A percentile compares a stretch with the other conserved stretches of the same genome.
Evolutionary conservation across 179 eudicot genomes (phyloP).

Genomic region (Spergularia azorica): DNA sequence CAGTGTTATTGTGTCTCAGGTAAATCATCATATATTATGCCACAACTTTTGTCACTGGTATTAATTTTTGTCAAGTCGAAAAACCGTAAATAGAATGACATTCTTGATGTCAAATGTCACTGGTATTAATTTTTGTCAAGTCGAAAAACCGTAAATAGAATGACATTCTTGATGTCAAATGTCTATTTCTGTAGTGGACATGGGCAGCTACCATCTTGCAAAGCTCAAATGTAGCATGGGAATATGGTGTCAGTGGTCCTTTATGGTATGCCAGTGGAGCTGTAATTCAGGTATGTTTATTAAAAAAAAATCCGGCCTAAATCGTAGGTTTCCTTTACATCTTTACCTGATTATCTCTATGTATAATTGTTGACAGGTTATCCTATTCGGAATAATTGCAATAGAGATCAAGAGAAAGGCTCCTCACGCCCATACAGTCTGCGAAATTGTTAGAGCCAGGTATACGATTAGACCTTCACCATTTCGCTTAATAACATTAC

Average conservation of each 20-base stretch:
- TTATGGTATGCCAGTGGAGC: slow-evolving; percentile 99
- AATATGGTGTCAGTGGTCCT: slow-evolving; percentile 95
- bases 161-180: neutral
- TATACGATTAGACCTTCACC: slow-evolving; percentile 17
- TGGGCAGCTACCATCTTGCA: slow-evolving; percentile 98
- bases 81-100: neutral
- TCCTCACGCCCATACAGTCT: slow-evolving; percentile 91
- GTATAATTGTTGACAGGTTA: slow-evolving; percentile 44
- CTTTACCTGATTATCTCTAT: neutral
- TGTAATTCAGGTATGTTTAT: slow-evolving; percentile 65
- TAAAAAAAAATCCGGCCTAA: neutral
- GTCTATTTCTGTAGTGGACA: slow-evolving; percentile 62
- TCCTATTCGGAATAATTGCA: slow-evolving; percentile 87
- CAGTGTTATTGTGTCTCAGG: slow-evolving; percentile 98
- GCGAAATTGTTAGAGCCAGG: slow-evolving; percentile 96
- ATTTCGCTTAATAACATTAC: neutral
- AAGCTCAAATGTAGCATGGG: slow-evolving; percentile 96
- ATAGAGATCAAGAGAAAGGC: slow-evolving; percentile 98
- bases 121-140: neutral
- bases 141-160: neutral
- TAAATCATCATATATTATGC: slow-evolving; percentile 10
- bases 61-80: neutral
- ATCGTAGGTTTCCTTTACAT: neutral
- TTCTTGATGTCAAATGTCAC: neutral
- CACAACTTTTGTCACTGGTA: neutral